Conservation (phyloP, 306 rosid genomes). For the Medicago arabica region DNA sequence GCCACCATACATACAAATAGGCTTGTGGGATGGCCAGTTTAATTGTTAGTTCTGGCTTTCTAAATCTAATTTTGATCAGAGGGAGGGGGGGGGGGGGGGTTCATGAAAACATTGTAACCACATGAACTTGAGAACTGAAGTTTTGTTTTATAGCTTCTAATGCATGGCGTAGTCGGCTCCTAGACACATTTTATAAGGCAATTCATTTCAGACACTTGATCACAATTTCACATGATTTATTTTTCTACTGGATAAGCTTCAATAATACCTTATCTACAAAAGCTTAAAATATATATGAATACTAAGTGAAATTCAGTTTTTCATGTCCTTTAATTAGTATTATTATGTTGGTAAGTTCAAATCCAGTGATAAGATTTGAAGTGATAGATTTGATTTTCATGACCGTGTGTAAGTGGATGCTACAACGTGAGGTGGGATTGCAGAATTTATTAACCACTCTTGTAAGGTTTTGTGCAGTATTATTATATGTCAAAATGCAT, state of each 20-base stretch:
- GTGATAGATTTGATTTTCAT: constrained; percentile 35
- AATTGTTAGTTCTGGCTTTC: neutral
- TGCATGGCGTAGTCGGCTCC: constrained; percentile 22
- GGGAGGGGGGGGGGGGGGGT: too few relatives aligned
- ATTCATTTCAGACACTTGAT: neutral
- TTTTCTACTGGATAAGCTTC: constrained; percentile 7
- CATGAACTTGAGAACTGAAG: constrained; percentile 24
- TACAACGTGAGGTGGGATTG: constrained; percentile 94
- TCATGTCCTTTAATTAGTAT: constrained; percentile 18
- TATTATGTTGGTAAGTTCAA: constrained; percentile 13
- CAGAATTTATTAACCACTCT: constrained; percentile 93
- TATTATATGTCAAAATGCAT: constrained; percentile 30
- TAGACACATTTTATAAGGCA: constrained; percentile 1
- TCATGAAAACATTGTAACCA: neutral
- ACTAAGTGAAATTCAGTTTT: constrained; percentile 21
- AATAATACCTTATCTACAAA: constrained; percentile 14
- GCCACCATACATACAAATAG: neutral
- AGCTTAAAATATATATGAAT: neutral
- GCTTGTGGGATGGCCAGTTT: constrained; percentile 9
- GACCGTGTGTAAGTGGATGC: constrained; percentile 84
- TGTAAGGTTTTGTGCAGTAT: constrained; percentile 72
- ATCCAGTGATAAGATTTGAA: constrained; percentile 25
- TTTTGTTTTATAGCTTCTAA: neutral
- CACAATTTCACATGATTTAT: constrained; percentile 6
- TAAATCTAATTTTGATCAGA: neutral